Evolutionary conservation across 192 early-diverging fungal genomes (phyloP), one percentile per base, ranked within the genome.

Genomic region (Allomyces arbusculus): DNA sequence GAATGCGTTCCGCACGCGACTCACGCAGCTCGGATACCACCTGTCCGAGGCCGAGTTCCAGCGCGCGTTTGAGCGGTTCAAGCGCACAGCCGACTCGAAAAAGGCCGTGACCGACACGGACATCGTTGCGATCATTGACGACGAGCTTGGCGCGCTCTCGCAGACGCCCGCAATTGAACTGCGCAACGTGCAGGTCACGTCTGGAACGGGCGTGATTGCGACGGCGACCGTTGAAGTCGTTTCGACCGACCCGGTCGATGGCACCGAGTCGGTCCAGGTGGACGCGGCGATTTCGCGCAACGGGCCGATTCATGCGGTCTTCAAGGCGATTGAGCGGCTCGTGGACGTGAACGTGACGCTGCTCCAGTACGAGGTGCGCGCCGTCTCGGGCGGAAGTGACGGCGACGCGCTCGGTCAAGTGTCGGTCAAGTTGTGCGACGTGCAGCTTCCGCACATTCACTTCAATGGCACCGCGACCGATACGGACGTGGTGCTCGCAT

Each of bases 271-370:
- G 33, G 33, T 40, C 33, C 33, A 40, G 8, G 33, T 78, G 55
- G 91, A 92, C 73, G 93, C 87, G 12, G 89, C 90, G 22, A 80
- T 87, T 62, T 91, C 87, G 22, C 68, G 71, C 50, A 85, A 86
- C 70, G 91, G 93, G 12, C 89, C 93, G 9, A 86, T 95, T 26
- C 88, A 92, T 71, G 91, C 93, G 16, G 83, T 89, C 62, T 95
- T 90, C 77, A 79, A 75, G 44, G 88, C 85, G 61, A 95, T 95
- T 69, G 90, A 95, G 78, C 88, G 91, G 58, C 77, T 91, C 66
- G 83, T 87, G 1, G 81, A 83, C 24, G 76, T 82, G 69, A 72
- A 76, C 65, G 86, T 90, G 67, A 77, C 84, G 24, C 82, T 95
- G 69, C 86, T 89, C 64, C 80, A 84, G 67, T 95, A 89, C 72